Percentiles rank a stretch among this genome's conserved stretches.
Evolutionary conservation across 164 flowering plant genomes (phyloP).

Genomic region (Vitis riparia): DNA sequence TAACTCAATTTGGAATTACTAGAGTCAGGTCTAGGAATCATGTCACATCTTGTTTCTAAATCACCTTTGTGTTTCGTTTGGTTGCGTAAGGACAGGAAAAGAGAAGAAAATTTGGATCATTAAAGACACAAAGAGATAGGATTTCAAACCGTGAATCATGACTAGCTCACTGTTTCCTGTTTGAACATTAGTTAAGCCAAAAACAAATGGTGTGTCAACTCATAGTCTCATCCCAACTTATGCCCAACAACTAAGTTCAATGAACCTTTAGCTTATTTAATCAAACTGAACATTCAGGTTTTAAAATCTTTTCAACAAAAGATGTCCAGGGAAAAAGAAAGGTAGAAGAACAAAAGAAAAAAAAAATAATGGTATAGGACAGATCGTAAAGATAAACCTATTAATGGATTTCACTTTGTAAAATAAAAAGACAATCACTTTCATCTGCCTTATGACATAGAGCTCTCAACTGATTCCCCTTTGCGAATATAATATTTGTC

Average conservation of each 20-base stretch:
- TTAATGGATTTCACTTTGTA: not conserved
- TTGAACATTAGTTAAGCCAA: too few species aligned
- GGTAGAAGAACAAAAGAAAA: too few species aligned
- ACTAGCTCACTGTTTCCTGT: too few species aligned
- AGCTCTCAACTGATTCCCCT: slow-evolving; percentile 9
- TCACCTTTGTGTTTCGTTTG: not conserved
- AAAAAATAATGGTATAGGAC: too few species aligned
- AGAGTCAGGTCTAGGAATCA: slow-evolving; percentile 16
- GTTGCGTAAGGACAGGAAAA: not conserved
- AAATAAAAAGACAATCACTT: not conserved
- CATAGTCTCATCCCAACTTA: not conserved
- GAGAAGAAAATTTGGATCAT: not conserved
- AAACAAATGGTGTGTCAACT: too few species aligned
- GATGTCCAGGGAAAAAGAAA: not conserved
- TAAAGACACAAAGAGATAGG: too few species aligned
- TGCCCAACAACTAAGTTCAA: slow-evolving; percentile 8
- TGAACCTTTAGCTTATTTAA: slow-evolving; percentile 13
- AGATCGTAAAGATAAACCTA: not conserved
- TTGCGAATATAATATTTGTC: slow-evolving; percentile 11
- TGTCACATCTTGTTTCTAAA: slow-evolving; percentile 8
- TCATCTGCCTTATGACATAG: slow-evolving; percentile 18
- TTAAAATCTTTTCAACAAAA: not conserved
- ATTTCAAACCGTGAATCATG: too few species aligned
- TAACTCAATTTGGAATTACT: slow-evolving; percentile 4
- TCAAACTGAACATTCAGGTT: not conserved